Percentiles rank a stretch among this genome's conserved stretches.
Conservation (phyloP, 768 basidiomycete species). For the Lactarius indigo region DNA sequence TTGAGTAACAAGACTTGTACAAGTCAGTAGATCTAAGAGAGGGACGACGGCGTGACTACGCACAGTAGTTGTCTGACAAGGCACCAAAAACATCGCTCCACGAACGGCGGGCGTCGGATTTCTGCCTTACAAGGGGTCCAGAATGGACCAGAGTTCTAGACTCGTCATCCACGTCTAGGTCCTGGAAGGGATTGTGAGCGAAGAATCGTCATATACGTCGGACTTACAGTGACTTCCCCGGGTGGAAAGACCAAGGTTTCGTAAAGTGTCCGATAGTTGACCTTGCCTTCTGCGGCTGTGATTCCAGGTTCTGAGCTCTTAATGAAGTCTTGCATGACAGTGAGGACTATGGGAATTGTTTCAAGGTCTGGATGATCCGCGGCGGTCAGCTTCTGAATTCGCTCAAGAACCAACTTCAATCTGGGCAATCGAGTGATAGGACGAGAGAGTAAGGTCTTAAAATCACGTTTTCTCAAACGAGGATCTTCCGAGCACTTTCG, state of each 20-base stretch:
- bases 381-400: conserved; percentile 61
- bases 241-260: conserved; percentile 71
- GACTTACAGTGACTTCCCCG: conserved; percentile 76
- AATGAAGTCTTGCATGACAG: conserved; percentile 65
- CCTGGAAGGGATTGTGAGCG: conserved; percentile 42
- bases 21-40: conserved; percentile 12
- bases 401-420: conserved; percentile 68
- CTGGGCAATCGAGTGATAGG: conserved; percentile 88
- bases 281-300: conserved; percentile 85
- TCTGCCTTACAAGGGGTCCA: conserved; percentile 55
- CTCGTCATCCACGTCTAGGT: conserved; percentile 78
- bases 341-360: conserved; percentile 66
- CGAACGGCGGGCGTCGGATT: conserved; percentile 62
- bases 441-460: conserved; percentile 78
- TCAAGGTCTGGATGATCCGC: conserved; percentile 77
- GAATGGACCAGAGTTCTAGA: conserved; percentile 68
- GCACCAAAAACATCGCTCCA: conserved; percentile 70
- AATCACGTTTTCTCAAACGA: conserved; percentile 67
- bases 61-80: conserved; percentile 76
- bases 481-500: conserved; percentile 59
- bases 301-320: conserved; percentile 90
- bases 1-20: conserved; percentile 57
- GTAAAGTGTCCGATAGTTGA: conserved; percentile 79
- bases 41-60: conserved; percentile 28
- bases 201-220: not conserved